phyloP scores from a whole-genome alignment of 2,329 filamentous ascomycete species.

The Microdochium nivale region DNA sequence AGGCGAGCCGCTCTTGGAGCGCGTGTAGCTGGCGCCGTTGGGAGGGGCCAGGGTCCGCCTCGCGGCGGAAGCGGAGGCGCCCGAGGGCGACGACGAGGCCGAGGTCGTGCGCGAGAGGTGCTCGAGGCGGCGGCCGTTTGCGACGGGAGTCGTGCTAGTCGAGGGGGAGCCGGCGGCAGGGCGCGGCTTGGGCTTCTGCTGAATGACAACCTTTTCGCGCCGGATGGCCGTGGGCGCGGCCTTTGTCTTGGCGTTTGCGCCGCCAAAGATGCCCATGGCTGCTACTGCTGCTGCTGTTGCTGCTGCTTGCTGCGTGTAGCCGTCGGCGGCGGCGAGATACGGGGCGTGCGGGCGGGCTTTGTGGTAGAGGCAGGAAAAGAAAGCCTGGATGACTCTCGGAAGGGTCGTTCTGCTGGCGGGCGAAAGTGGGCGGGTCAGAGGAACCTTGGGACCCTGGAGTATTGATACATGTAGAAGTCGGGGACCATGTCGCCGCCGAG shows the following conservation, averaged over 20 bases:
- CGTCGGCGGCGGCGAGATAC: not conserved
- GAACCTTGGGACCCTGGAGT: not conserved
- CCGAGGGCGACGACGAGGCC: not conserved
- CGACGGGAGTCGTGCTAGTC: conserved; percentile 11
- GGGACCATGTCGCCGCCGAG: not conserved
- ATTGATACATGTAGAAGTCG: not conserved
- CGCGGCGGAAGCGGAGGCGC: not conserved
- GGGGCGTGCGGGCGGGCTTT: not conserved
- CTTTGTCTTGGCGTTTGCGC: conserved; percentile 39
- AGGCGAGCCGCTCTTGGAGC: conserved; percentile 30
- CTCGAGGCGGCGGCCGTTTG: conserved; percentile 16
- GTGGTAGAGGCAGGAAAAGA: not conserved
- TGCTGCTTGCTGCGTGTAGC: not conserved
- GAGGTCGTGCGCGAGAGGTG: conserved; percentile 1
- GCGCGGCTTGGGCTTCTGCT: conserved; percentile 22
- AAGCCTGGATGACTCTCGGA: not conserved
- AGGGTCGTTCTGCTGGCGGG: not conserved
- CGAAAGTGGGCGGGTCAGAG: not conserved
- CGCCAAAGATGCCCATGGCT: conserved; percentile 31
- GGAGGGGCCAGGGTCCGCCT: not conserved
- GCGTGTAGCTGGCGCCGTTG: conserved; percentile 3
- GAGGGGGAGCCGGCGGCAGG: conserved; percentile 21
- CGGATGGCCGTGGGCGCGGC: conserved; percentile 39
- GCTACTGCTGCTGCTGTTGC: not conserved
- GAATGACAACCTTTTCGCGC: conserved; percentile 42